Percentiles rank a stretch among this genome's conserved stretches.
phyloP scores from a whole-genome alignment of 805 yeast species.

The Tetrapisispora fleetii region DNA sequence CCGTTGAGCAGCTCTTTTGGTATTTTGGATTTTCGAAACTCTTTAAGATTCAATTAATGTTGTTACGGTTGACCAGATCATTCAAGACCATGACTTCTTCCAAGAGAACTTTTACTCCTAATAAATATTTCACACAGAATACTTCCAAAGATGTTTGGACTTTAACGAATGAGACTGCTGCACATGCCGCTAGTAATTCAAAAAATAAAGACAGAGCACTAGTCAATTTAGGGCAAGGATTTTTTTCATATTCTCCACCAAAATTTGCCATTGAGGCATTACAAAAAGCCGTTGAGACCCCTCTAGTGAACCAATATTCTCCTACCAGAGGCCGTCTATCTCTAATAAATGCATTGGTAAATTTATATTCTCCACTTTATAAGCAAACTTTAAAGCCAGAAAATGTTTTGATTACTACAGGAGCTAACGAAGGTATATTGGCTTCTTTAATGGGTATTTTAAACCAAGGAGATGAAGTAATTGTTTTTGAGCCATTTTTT shows the following conservation, averaged over 20 bases:
- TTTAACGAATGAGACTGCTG: constrained; percentile 89
- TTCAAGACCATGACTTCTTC: constrained; percentile 7
- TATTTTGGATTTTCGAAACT: no score
- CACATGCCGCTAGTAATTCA: constrained; percentile 47
- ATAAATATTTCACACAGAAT: constrained; percentile 46
- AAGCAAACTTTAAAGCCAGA: constrained; percentile 37
- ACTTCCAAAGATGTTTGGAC: constrained; percentile 91
- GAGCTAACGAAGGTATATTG: constrained; percentile 94
- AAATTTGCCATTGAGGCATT: constrained; percentile 84
- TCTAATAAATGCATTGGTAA: constrained; percentile 58
- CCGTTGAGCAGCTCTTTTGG: no score
- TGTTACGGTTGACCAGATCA: constrained; percentile 4
- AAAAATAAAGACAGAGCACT: constrained; percentile 62
- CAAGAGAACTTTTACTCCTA: constrained; percentile 17
- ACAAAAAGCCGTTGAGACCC: constrained; percentile 56
- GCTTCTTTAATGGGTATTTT: constrained; percentile 77
- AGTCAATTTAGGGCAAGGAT: constrained; percentile 91
- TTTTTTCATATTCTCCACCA: constrained; percentile 94
- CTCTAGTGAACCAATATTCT: constrained; percentile 84
- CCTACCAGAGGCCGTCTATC: constrained; percentile 81
- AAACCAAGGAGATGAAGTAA: constrained; percentile 84
- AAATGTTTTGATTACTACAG: constrained; percentile 72
- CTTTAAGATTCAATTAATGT: constrained; percentile 5
- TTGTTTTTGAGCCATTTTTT: constrained; percentile 93
- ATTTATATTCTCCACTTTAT: constrained; percentile 60